These are phyloP conservation scores for Candida fluviatilis DNA, from an alignment of 805 yeast genomes.

Conservation along the genomic window DNA sequence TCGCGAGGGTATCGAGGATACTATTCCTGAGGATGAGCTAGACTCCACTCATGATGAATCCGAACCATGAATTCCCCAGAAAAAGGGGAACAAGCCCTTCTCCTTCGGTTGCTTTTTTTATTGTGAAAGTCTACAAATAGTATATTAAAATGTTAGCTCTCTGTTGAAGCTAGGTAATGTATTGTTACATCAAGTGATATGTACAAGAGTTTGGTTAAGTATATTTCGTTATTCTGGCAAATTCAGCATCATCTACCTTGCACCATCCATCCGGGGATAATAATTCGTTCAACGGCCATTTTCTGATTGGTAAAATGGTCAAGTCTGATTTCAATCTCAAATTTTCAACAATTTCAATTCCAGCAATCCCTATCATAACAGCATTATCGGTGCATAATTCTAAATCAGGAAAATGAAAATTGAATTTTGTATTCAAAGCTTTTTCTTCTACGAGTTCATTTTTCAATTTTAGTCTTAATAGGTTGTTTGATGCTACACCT, in stretches of 20 bases:
- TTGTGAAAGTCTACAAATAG: neutral
- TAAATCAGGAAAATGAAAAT: constrained; percentile 64
- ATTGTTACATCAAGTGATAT: too few relatives aligned
- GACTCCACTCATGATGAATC: constrained; percentile 3
- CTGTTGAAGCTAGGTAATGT: too few relatives aligned
- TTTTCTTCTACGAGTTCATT: constrained; percentile 26
- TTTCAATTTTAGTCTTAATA: constrained; percentile 47
- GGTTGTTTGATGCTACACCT: constrained; percentile 82
- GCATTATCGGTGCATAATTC: constrained; percentile 90
- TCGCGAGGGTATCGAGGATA: constrained; percentile 28
- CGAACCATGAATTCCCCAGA: neutral
- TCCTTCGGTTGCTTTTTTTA: too few relatives aligned
- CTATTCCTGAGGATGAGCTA: constrained; percentile 16
- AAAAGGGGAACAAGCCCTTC: neutral
- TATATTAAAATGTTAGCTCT: too few relatives aligned
- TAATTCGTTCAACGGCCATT: constrained; percentile 74
- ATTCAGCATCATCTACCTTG: constrained; percentile 16
- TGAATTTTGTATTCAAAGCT: constrained; percentile 9
- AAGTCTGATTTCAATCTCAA: constrained; percentile 46
- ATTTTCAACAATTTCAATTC: constrained; percentile 75
- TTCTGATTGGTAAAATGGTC: constrained; percentile 60
- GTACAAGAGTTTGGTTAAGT: constrained; percentile 1
- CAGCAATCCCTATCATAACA: constrained; percentile 97
- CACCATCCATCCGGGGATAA: constrained; percentile 51
- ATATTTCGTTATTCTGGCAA: constrained; percentile 8